Percentiles rank a stretch among this genome's conserved stretches.
phyloP scores from a whole-genome alignment of 2,329 filamentous ascomycete species.

The Colletotrichum gigasporum region DNA sequence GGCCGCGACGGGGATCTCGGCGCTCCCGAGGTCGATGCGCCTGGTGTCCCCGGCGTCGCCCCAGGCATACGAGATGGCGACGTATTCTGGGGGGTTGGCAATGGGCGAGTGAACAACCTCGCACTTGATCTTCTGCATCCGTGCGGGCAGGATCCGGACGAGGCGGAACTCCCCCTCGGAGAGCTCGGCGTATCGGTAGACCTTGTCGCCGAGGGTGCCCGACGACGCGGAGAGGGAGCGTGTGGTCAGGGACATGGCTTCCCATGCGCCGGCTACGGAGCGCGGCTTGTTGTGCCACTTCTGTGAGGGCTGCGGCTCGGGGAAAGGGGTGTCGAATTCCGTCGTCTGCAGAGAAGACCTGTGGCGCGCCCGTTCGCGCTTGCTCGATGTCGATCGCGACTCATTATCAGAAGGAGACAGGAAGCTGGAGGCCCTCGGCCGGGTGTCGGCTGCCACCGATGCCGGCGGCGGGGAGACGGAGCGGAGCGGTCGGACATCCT shows the following conservation, averaged over 20 bases:
- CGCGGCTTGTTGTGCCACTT: not conserved
- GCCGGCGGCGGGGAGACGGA: not conserved
- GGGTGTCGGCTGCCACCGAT: not conserved
- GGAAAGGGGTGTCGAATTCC: not conserved
- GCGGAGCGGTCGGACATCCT: not conserved
- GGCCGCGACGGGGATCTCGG: conserved; percentile 23
- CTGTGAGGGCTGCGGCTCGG: not conserved
- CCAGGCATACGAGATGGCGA: conserved; percentile 46
- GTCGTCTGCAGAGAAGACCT: too few relatives aligned
- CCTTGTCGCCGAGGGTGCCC: not conserved
- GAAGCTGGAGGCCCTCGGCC: not conserved
- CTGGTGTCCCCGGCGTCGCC: conserved; percentile 38
- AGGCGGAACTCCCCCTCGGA: conserved; percentile 23
- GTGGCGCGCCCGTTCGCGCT: too few relatives aligned
- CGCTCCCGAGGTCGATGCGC: conserved; percentile 29
- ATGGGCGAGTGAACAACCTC: conserved; percentile 26
- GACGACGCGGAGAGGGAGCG: not conserved
- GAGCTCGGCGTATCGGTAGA: conserved; percentile 9
- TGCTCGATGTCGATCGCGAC: too few relatives aligned
- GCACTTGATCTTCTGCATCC: conserved; percentile 30
- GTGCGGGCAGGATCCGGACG: conserved; percentile 30
- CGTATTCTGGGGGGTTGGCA: conserved; percentile 35
- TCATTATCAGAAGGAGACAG: not conserved
- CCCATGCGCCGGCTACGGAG: not conserved
- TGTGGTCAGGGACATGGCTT: not conserved